phyloP scores from a whole-genome alignment of 192 early-diverging fungal species.

The Gryganskiella cystojenkinii region DNA sequence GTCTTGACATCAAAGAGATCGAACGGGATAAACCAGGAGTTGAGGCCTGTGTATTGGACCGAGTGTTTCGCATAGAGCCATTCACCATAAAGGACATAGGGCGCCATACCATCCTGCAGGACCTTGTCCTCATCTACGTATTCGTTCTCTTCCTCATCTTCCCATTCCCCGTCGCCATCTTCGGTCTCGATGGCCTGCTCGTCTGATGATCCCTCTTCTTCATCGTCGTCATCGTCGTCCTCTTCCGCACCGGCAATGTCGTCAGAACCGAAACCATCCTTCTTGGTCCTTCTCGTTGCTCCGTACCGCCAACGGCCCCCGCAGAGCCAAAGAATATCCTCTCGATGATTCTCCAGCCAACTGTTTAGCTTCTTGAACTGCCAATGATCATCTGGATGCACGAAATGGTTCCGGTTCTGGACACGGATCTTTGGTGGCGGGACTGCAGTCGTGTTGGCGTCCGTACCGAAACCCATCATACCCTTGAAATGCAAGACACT shows the following conservation, averaged over 20 bases:
- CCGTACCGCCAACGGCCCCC: conserved; percentile 42
- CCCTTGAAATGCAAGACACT: conserved; percentile 49
- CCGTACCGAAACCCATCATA: conserved; percentile 22
- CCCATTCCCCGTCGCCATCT: conserved; percentile 15
- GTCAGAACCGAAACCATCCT: background rate
- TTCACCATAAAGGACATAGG: conserved; percentile 52
- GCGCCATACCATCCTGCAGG: conserved; percentile 48
- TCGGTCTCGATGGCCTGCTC: no score
- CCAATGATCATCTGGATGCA: conserved; percentile 54
- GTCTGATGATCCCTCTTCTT: background rate
- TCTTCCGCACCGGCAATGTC: background rate
- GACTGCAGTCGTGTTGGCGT: background rate
- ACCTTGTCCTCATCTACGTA: conserved; percentile 48
- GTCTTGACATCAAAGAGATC: conserved; percentile 50
- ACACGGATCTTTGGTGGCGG: conserved; percentile 45
- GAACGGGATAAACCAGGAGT: conserved; percentile 48
- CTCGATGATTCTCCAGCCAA: conserved; percentile 42
- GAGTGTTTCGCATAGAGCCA: conserved; percentile 52
- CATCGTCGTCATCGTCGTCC: background rate
- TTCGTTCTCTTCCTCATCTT: conserved; percentile 32
- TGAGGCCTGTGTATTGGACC: conserved; percentile 43
- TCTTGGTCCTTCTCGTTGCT: background rate
- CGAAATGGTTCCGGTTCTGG: conserved; percentile 51
- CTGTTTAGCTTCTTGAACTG: conserved; percentile 50
- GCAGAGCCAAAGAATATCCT: conserved; percentile 36